A percentile compares a stretch with the other conserved stretches of the same genome.
These are phyloP conservation scores for Pichia gijzeniarum DNA, from an alignment of 805 yeast species.

Conservation along the genomic window DNA sequence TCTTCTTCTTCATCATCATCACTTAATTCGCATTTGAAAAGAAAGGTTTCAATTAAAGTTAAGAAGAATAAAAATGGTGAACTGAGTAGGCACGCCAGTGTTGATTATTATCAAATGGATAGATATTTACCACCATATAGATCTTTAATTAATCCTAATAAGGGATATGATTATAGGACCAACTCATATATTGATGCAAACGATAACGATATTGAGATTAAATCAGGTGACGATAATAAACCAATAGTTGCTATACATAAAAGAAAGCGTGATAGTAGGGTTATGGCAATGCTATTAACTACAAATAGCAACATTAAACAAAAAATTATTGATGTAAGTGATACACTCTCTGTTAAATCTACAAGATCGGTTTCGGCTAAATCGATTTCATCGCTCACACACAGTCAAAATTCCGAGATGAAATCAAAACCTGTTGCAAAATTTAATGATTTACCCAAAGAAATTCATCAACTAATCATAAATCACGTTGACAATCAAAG, in stretches of 20 bases:
- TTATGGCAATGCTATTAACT: constrained; percentile 36
- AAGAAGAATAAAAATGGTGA: constrained; percentile 8
- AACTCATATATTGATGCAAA: constrained; percentile 33
- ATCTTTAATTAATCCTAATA: constrained; percentile 43
- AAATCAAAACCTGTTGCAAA: constrained; percentile 5
- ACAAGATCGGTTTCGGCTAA: constrained; percentile 17
- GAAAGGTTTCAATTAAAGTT: constrained; percentile 5
- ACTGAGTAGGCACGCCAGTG: constrained; percentile 6
- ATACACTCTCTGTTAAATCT: constrained; percentile 34
- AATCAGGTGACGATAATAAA: constrained; percentile 3
- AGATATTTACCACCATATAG: constrained; percentile 45
- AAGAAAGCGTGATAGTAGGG: constrained; percentile 8
- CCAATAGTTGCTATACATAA: constrained; percentile 8
- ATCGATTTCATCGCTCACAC: constrained; percentile 7
- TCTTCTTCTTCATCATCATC: not conserved
- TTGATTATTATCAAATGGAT: constrained; percentile 19
- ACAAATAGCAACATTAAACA: constrained; percentile 24
- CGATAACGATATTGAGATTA: constrained; percentile 12
- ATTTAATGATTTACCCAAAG: constrained; percentile 35
- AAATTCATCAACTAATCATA: constrained; percentile 36
- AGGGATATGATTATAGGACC: constrained; percentile 44
- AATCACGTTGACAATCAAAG: constrained; percentile 31
- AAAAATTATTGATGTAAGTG: constrained; percentile 27
- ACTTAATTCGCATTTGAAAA: not conserved
- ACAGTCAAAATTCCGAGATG: constrained; percentile 1